Evolutionary conservation across 805 yeast species (phyloP), one percentile per base, ranked within the genome.

Genomic region (Pichia rugopelliculosa): DNA sequence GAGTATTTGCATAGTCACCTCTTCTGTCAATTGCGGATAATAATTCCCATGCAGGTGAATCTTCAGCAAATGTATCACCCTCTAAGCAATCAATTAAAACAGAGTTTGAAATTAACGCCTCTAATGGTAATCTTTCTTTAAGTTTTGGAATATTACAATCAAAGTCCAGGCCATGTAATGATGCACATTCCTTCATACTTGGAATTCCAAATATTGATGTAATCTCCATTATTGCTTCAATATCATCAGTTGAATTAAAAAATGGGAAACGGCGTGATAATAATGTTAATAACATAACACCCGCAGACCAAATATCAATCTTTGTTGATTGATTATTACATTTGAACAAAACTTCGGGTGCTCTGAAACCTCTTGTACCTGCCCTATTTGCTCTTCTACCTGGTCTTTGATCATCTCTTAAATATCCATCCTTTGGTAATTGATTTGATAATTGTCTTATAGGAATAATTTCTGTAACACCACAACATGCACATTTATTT

Each of bases 371-470:
- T 56, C 97, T 74, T 1, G 97, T 89, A 9, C 97, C 97, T 17
- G 99, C 99, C 57, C 99, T 80, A 59, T 93, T 93, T 0, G 98
- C 98, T 48, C 99, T 75, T 58, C 96, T 75, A 1, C 93, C 87
- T 0, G 95, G 85, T 56, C 98, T 73, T 43, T 79, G 78, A 67
- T 93, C 99, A 57, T 86, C 87, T 60, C 87, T 88, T 10, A 89
- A 84, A 59, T 86, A 88, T 1, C 96, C 91, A 65, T 75, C 74
- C 6, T 56, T 49, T 13, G 66, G 65, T 8, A 60, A 54, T 1
- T 71, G 53, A 59, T 67, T 52, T 58, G 64, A 57, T 53, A 60
- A 54, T 55, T 68, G 21, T 18, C 22, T 22, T 7, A 44, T 4
- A 7, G 36, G 39, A 3, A 13, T 18, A 8, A 43, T 10, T 6